Evolutionary conservation across 495 filamentous ascomycete species (phyloP), one percentile per base, ranked within the genome.

Genomic region (Talaromyces borbonicus): DNA sequence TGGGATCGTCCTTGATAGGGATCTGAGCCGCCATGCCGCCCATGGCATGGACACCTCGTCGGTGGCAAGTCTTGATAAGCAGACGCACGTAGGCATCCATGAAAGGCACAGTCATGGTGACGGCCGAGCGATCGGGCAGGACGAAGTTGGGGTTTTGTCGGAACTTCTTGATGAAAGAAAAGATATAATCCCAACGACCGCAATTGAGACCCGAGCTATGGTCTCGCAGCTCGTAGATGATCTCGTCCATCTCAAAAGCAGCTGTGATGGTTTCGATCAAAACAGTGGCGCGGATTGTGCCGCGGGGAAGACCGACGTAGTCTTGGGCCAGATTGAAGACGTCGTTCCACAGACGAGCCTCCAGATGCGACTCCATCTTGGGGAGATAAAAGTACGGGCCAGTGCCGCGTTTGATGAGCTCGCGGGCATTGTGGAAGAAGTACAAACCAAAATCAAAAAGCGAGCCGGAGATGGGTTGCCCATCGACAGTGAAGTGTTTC

Each of bases 161-260:
- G 82, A 97, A 96, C 69, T 95, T 95, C 77, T 99, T 99, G 75
- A 99, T 99, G 59, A 92, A 87, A 64, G 83, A 90, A 75, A 99
- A 98, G 71, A 99, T 97, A 75, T 99, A 99, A 62, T 99, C 92
- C 92, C 92, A 99, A 41, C 92, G 84, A 41, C 92, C 92, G 67
- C 92, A 99, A 76, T 99, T 99, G 52, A 99, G 77, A 43, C 92
- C 92, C 8, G 92, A 84, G 66, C 81, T 87, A 73, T 99, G 92
- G 60, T 97, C 90, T 29, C 92, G 86, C 51, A 99, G 83, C 67
- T 99, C 92, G 71, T 95, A 99, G 66, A 99, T 97, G 67, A 98
- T 97, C 67, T 98, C 92, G 49, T 99, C 92, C 92, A 99, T 99
- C 73, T 99, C 93, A 55, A 99, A 99, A n/a, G 89, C 93, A 24